Evolutionary conservation across 306 rosid species (phyloP).

Genomic region (Trifolium fragiferum): DNA sequence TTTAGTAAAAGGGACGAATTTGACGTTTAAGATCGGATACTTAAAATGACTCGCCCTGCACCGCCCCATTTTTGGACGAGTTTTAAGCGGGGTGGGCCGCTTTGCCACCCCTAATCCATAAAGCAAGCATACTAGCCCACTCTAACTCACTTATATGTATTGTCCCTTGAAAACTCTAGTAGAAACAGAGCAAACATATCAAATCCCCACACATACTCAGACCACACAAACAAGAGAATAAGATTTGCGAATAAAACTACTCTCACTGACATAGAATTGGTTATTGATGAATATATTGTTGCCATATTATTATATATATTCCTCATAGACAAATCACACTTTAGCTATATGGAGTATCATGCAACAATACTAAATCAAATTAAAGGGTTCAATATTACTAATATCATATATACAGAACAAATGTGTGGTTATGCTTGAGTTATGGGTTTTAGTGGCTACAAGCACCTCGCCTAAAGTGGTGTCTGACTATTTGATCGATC

Average conservation of each 20-base stretch:
- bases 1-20: no score
- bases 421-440: conserved; percentile 19
- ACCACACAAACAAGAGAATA: conserved; percentile 2
- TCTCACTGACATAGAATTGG: neutral
- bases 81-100: no score
- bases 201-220: neutral
- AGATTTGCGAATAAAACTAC: conserved; percentile 20
- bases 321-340: neutral
- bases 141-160: no score
- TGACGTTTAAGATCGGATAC: no score
- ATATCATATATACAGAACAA: neutral
- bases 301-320: neutral
- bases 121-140: no score
- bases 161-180: no score
- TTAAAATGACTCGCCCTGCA: no score
- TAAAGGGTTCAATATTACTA: neutral
- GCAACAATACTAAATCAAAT: conserved; percentile 1
- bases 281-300: conserved; percentile 9
- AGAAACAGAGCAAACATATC: neutral
- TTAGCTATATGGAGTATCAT: neutral
- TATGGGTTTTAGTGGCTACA: conserved; percentile 35
- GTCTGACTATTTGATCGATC: conserved; percentile 34
- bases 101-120: no score
- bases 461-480: conserved; percentile 38
- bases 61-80: no score